Conservation (phyloP, 1,284 basidiomycete species). For the Gomphus bonarii region DNA sequence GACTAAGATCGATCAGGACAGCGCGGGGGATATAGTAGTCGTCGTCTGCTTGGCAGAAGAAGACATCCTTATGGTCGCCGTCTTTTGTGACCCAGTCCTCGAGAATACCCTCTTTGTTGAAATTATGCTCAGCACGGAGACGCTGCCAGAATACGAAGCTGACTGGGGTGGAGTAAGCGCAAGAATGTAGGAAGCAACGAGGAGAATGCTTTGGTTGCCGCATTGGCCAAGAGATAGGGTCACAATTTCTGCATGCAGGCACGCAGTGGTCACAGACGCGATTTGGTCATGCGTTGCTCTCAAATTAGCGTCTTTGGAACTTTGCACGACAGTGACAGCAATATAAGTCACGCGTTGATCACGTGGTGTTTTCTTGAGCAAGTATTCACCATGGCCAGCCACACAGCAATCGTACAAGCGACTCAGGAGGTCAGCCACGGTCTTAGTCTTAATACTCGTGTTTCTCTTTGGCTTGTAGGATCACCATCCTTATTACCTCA, state of each 20-base stretch:
- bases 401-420: not conserved
- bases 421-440: not conserved
- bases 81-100: slow-evolving; percentile 93
- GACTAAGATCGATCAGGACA: slow-evolving; percentile 96
- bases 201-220: slow-evolving; percentile 79
- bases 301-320: too few species aligned
- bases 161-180: slow-evolving; percentile 37
- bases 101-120: slow-evolving; percentile 82
- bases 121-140: slow-evolving; percentile 95
- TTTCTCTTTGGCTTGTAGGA: not conserved
- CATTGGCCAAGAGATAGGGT: slow-evolving; percentile 91
- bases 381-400: not conserved
- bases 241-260: slow-evolving; percentile 86
- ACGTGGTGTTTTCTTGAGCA: not conserved
- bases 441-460: not conserved
- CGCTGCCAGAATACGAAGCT: slow-evolving; percentile 92
- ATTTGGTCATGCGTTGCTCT: too few species aligned
- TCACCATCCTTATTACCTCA: not conserved
- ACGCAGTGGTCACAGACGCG: slow-evolving; percentile 26
- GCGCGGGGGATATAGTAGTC: slow-evolving; percentile 98
- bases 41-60: slow-evolving; percentile 99
- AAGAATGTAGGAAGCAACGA: slow-evolving; percentile 1
- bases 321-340: too few species aligned
- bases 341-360: too few species aligned
- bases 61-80: slow-evolving; percentile 96